Percentiles rank a stretch among this genome's conserved stretches.
phyloP scores from a whole-genome alignment of 306 rosid genomes.

The Medicago lupulina region DNA sequence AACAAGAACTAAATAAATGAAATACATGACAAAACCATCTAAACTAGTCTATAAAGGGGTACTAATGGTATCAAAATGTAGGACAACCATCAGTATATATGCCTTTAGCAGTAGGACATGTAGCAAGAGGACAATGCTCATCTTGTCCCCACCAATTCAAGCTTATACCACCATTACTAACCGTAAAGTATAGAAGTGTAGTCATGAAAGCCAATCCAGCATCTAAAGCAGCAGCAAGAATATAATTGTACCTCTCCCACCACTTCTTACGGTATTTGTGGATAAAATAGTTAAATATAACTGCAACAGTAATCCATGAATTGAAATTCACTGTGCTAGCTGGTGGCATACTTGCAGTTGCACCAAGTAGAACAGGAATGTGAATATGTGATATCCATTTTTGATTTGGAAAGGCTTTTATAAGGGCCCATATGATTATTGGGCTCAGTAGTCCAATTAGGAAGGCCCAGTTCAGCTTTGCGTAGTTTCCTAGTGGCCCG shows the following conservation, averaged over 20 bases:
- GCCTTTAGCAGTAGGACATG: slow-evolving; percentile 72
- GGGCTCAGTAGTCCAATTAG: slow-evolving; percentile 61
- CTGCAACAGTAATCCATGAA: slow-evolving; percentile 61
- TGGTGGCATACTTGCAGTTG: slow-evolving; percentile 67
- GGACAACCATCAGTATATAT: slow-evolving; percentile 58
- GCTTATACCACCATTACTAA: slow-evolving; percentile 38
- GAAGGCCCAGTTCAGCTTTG: slow-evolving; percentile 69
- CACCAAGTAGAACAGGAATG: slow-evolving; percentile 77
- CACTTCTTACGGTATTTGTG: slow-evolving; percentile 62
- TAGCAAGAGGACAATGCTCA: slow-evolving; percentile 62
- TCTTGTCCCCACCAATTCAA: slow-evolving; percentile 62
- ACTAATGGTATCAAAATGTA: slow-evolving; percentile 33
- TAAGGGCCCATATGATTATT: slow-evolving; percentile 57
- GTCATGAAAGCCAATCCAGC: slow-evolving; percentile 78
- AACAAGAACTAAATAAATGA: too few species aligned
- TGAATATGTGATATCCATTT: slow-evolving; percentile 68
- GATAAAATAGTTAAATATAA: slow-evolving; percentile 63
- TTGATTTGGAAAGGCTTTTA: slow-evolving; percentile 56
- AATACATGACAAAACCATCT: not conserved
- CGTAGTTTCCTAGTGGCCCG: slow-evolving; percentile 65
- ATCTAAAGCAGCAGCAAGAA: slow-evolving; percentile 76
- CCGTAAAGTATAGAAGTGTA: slow-evolving; percentile 54
- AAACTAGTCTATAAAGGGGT: not conserved
- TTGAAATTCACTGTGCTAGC: slow-evolving; percentile 76
- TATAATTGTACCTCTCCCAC: slow-evolving; percentile 76